Conservation (phyloP, 768 basidiomycete species). For the Mycena albidolilacea region DNA sequence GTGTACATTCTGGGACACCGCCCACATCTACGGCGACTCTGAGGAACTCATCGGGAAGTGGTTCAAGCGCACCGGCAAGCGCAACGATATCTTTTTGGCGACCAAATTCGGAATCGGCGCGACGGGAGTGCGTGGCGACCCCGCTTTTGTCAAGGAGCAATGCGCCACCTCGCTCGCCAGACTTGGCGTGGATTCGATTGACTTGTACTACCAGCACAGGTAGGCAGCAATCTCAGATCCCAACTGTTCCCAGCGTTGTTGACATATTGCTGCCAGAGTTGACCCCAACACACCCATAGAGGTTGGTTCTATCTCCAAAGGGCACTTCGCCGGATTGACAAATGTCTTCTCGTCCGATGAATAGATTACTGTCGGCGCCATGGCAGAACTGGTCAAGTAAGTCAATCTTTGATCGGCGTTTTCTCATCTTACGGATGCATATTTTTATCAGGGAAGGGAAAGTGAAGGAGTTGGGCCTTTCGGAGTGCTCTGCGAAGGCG, state of each 20-base stretch:
- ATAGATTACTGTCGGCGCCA: constrained; percentile 50
- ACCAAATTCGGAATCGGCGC: constrained; percentile 36
- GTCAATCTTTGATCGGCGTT: constrained; percentile 30
- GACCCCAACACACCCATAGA: constrained; percentile 47
- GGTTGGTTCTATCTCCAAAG: neutral
- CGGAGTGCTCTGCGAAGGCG: constrained; percentile 59
- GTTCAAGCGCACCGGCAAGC: constrained; percentile 38
- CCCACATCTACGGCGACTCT: constrained; percentile 54
- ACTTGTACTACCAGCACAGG: constrained; percentile 48
- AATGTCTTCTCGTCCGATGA: neutral
- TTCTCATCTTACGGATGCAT: neutral
- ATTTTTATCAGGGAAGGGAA: constrained; percentile 52
- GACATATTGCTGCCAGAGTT: constrained; percentile 18
- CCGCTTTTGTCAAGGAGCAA: constrained; percentile 48
- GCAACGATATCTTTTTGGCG: constrained; percentile 32
- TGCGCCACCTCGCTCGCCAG: constrained; percentile 47
- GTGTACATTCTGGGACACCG: constrained; percentile 61
- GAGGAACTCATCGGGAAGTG: constrained; percentile 54
- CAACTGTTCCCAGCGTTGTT: neutral
- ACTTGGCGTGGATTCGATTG: constrained; percentile 46
- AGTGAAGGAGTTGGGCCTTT: constrained; percentile 66
- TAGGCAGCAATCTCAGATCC: neutral
- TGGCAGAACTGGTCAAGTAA: constrained; percentile 56
- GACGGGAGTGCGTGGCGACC: constrained; percentile 44
- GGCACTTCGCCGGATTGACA: neutral